A percentile compares a stretch with the other conserved stretches of the same genome.
Evolutionary conservation across 1,284 basidiomycete genomes (phyloP).

Genomic region (Puccinia horiana): DNA sequence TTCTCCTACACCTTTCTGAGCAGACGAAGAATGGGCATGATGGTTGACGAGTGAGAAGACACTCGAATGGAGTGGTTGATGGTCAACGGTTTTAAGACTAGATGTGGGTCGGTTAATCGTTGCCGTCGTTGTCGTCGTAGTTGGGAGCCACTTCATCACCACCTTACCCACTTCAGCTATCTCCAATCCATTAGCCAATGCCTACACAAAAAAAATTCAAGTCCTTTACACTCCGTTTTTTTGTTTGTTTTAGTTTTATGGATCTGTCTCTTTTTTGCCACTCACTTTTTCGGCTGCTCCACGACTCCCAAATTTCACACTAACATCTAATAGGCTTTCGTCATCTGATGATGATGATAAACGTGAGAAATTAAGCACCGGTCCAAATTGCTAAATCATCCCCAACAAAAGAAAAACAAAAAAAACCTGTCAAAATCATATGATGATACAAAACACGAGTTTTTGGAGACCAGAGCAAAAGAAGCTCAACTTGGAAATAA

Average conservation of each 20-base stretch:
- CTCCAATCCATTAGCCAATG: constrained; percentile 28
- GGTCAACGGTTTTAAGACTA: background rate
- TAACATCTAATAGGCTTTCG: constrained; percentile 19
- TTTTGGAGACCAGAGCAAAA: background rate
- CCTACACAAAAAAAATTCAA: constrained; percentile 11
- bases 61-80: background rate
- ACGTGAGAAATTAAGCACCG: background rate
- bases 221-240: background rate
- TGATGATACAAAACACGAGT: background rate
- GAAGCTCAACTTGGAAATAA: constrained; percentile 26
- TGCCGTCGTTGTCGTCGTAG: background rate
- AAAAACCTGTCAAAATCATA: background rate
- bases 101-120: background rate
- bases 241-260: background rate
- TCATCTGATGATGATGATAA: constrained; percentile 13
- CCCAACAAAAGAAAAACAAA: background rate
- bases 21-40: background rate
- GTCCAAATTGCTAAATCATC: constrained; percentile 41
- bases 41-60: background rate
- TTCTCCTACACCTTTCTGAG: no score
- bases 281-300: constrained; percentile 38
- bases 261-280: background rate
- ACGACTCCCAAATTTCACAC: constrained; percentile 26
- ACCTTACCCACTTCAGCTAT: constrained; percentile 34
- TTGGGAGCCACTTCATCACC: constrained; percentile 20